Evolutionary conservation across 202 grass and related monocot genomes (phyloP), one percentile per base, ranked within the genome.

Genomic region (Carex sylvatica): DNA sequence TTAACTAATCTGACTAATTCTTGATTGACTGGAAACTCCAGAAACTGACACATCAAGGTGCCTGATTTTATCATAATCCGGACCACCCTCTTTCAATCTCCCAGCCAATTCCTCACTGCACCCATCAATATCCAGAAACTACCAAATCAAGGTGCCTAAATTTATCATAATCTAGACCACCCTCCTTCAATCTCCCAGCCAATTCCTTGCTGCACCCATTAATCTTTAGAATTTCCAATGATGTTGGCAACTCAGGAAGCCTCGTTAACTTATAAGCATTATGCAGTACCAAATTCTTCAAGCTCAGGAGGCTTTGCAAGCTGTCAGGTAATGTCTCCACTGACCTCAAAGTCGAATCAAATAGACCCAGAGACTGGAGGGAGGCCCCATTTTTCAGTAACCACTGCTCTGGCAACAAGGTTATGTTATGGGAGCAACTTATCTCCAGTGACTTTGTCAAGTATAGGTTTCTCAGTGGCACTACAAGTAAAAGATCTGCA

Each of bases 151-250:
- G 35, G 0, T 38, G 3, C 72, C 72, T 10, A 7, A 56, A 7
- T 76, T 56, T 76, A 19, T 31, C 49, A 76, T 35, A 76, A 56
- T 76, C 72, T 2, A 3, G 15, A 56, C 72, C 72, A 76, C 72
- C 51, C 24, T 76, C 72, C 51, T 76, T 35, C 14, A 76, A n/a
- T 35, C 26, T 56, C 3, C 0, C 72, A 56, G 47, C 72, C 6
- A 76, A n/a, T 35, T 76, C 72, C 24, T 76, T 14, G 1, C 26
- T 76, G 49, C 72, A 76, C 49, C 26, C 24, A 75, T 31, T 0
- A 26, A 75, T 76, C 0, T 54, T 15, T 33, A 76, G 49, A 56
- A 33, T 35, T 51, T 76, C 72, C 72, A 76, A 56, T 10, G 72
- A 76, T 55, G 26, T 56, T 0, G 72, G 51, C 51, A 56, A 76